Evolutionary conservation across 441 rosid species (phyloP), one percentile per base, ranked within the genome.

Genomic region (Euphorbia celastroides): DNA sequence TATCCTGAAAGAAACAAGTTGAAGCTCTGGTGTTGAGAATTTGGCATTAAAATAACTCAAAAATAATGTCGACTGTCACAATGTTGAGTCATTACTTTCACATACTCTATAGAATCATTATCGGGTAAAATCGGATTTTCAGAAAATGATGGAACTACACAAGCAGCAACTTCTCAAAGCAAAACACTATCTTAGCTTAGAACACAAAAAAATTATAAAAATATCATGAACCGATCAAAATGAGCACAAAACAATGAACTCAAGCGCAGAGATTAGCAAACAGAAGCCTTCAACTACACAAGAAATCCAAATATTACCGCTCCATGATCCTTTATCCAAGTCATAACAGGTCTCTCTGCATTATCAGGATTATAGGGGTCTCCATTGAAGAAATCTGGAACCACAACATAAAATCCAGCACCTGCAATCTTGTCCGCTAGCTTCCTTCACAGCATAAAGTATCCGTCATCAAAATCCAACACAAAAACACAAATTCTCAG

Each of bases 341-440:
- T 76, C 31, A 46, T 52, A 69, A 84, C 0, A 9, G 86, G 78
- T 34, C 63, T 59, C 44, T 60, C 75, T 5, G 70, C 52, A 55
- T 74, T 75, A 19, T 76, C 81, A 1, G 80, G 71, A 20, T n/a
- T 67, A 75, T 51, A 87, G 3, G 89, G 86, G 41, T 89, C 93
- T 72, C 87, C 89, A 70, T 80, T 61, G 65, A 88, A 79, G 81
- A 86, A 85, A 70, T 88, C 92, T 0, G 96, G 93, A 69, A 79
- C 89, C 65, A 74, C 89, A 19, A 76, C 93, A 63, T 72, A 87
- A 76, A 78, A 89, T 71, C 88, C 96, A 75, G 82, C 80, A 68
- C 84, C 85, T 50, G 88, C 88, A 72, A 81, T 75, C 66, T 84
- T 85, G 76, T 86, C 90, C 2, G 84, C 93, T 54, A 90, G 81